phyloP scores from a whole-genome alignment of 164 flowering plant species.

The Pachysandra terminalis region DNA sequence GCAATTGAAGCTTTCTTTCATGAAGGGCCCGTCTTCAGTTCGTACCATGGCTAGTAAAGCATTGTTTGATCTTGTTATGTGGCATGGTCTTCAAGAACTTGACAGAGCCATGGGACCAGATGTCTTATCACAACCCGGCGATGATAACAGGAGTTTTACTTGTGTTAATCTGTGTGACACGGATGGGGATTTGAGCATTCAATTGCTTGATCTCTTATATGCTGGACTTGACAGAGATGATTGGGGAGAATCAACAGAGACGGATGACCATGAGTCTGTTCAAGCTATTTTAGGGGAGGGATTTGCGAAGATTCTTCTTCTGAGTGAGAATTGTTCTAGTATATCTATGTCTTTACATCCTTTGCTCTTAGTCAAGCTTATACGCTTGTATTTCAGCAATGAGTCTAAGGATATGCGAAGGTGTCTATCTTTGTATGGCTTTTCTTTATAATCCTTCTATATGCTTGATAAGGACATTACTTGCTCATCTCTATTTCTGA shows the following conservation, averaged over 20 bases:
- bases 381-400: conserved; percentile 63
- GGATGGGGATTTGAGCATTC: conserved; percentile 31
- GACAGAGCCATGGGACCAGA: conserved; percentile 53
- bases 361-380: conserved; percentile 54
- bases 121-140: conserved; percentile 24
- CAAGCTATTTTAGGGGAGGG: conserved; percentile 75
- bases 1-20: conserved; percentile 65
- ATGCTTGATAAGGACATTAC: neutral
- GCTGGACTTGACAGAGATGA: conserved; percentile 49
- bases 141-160: conserved; percentile 22
- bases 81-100: conserved; percentile 83
- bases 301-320: conserved; percentile 81
- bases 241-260: conserved; percentile 27
- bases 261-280: conserved; percentile 65
- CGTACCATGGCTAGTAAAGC: conserved; percentile 72
- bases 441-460: neutral
- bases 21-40: conserved; percentile 51
- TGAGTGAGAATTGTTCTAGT: conserved; percentile 71
- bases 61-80: conserved; percentile 74
- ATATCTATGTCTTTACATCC: conserved; percentile 53
- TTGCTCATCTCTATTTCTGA: conserved; percentile 1
- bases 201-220: conserved; percentile 64
- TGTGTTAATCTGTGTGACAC: conserved; percentile 27
- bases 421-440: conserved; percentile 25
- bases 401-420: conserved; percentile 53